A percentile compares a stretch with the other conserved stretches of the same genome.
Evolutionary conservation across 441 rosid genomes (phyloP).

Genomic region (Pelargonium cotyledonis): DNA sequence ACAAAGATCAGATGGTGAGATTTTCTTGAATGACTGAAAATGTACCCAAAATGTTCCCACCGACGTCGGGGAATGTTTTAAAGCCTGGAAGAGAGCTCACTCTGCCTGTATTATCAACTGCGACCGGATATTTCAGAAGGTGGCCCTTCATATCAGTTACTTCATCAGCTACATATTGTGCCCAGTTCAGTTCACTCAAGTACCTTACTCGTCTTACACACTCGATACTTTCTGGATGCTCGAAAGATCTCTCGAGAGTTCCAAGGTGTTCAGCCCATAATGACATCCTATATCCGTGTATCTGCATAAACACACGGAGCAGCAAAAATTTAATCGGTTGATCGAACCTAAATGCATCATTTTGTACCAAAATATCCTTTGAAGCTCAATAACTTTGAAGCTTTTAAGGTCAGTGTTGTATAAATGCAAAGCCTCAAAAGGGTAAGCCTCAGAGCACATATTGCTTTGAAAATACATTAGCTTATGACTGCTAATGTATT

Average conservation of each 20-base stretch:
- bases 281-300: conserved; percentile 91
- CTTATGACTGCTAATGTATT: too few relatives aligned
- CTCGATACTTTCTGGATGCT: conserved; percentile 61
- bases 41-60: conserved; percentile 75
- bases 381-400: neutral
- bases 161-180: conserved; percentile 55
- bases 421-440: too few relatives aligned
- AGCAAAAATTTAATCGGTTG: neutral
- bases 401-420: too few relatives aligned
- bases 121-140: conserved; percentile 77
- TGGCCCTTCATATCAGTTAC: conserved; percentile 83
- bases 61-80: conserved; percentile 80
- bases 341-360: neutral
- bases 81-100: conserved; percentile 62
- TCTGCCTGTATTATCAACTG: conserved; percentile 73
- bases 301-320: conserved; percentile 31
- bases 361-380: neutral
- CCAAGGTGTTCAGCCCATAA: conserved; percentile 94
- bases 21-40: conserved; percentile 86
- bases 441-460: too few relatives aligned
- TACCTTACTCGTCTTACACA: conserved; percentile 65
- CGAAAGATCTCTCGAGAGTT: conserved; percentile 55
- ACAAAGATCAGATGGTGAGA: conserved; percentile 52
- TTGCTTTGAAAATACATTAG: too few relatives aligned
- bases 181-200: conserved; percentile 65